Evolutionary conservation across 2,329 filamentous ascomycete species (phyloP).

Genomic region (Neospermospora avenae): DNA sequence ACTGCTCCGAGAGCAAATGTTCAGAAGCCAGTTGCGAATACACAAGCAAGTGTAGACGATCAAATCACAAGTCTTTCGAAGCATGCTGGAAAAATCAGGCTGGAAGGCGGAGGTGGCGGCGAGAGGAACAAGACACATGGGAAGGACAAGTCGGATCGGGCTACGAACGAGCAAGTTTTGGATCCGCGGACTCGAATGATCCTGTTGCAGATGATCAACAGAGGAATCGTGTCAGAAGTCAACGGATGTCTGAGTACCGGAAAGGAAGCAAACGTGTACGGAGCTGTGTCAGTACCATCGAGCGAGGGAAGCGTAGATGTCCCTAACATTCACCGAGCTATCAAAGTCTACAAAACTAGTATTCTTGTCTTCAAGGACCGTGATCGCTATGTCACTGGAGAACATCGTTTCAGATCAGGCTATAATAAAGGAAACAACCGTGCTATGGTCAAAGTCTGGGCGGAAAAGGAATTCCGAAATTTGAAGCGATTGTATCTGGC

Average conservation of each 20-base stretch:
- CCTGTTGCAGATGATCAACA: constrained; percentile 91
- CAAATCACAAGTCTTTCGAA: constrained; percentile 81
- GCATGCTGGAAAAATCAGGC: constrained; percentile 80
- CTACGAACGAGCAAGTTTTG: constrained; percentile 90
- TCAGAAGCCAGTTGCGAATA: constrained; percentile 78
- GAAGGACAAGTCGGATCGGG: constrained; percentile 88
- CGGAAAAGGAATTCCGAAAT: constrained; percentile 97
- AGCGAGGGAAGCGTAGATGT: constrained; percentile 47
- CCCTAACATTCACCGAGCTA: constrained; percentile 69
- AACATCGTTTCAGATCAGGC: constrained; percentile 85
- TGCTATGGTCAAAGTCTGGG: constrained; percentile 98
- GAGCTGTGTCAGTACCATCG: constrained; percentile 65
- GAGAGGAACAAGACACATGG: constrained; percentile 56
- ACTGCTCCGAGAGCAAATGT: constrained; percentile 66
- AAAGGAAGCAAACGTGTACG: constrained; percentile 98
- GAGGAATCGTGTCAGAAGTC: constrained; percentile 82
- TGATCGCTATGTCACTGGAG: constrained; percentile 91
- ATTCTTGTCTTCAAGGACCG: constrained; percentile 98
- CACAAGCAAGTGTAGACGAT: constrained; percentile 76
- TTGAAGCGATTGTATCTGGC: constrained; percentile 78
- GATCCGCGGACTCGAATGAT: constrained; percentile 96
- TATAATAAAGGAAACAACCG: constrained; percentile 94
- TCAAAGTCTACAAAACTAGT: constrained; percentile 98
- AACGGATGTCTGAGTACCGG: constrained; percentile 95
- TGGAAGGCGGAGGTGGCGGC: constrained; percentile 59